phyloP scores from a whole-genome alignment of 768 basidiomycete species.

The Sistotremastrum suecicum region DNA sequence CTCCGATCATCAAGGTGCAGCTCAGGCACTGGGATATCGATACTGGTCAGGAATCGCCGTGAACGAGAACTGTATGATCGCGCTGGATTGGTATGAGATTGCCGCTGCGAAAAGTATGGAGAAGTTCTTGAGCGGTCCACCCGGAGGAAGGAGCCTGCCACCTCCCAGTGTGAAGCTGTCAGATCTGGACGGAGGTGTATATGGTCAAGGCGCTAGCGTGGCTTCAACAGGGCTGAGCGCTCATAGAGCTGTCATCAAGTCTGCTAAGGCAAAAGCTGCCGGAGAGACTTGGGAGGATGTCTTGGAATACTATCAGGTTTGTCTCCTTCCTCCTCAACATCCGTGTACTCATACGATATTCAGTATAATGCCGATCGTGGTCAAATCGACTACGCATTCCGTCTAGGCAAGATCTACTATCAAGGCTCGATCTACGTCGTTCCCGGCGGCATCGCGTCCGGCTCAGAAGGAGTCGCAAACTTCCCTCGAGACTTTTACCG shows the following conservation, averaged over 20 bases:
- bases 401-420: slow-evolving; percentile 92
- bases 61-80: slow-evolving; percentile 68
- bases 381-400: slow-evolving; percentile 77
- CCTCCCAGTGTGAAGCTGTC: slow-evolving; percentile 72
- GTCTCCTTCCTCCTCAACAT: slow-evolving; percentile 9
- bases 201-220: slow-evolving; percentile 87
- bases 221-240: slow-evolving; percentile 74
- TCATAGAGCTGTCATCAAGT: slow-evolving; percentile 65
- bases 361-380: slow-evolving; percentile 94
- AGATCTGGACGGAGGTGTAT: slow-evolving; percentile 86
- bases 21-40: slow-evolving; percentile 88
- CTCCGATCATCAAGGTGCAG: slow-evolving; percentile 72
- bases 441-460: slow-evolving; percentile 68
- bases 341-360: slow-evolving; percentile 1
- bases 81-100: slow-evolving; percentile 78
- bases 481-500: slow-evolving; percentile 64
- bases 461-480: slow-evolving; percentile 87
- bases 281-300: slow-evolving; percentile 94
- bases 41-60: slow-evolving; percentile 95
- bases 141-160: slow-evolving; percentile 79
- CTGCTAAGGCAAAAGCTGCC: slow-evolving; percentile 66
- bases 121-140: slow-evolving; percentile 72
- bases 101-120: slow-evolving; percentile 87
- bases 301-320: slow-evolving; percentile 78
- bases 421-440: slow-evolving; percentile 83